Evolutionary conservation across 495 filamentous ascomycete genomes (phyloP), one percentile per base, ranked within the genome.

Genomic region (Penicillium pancosmium): DNA sequence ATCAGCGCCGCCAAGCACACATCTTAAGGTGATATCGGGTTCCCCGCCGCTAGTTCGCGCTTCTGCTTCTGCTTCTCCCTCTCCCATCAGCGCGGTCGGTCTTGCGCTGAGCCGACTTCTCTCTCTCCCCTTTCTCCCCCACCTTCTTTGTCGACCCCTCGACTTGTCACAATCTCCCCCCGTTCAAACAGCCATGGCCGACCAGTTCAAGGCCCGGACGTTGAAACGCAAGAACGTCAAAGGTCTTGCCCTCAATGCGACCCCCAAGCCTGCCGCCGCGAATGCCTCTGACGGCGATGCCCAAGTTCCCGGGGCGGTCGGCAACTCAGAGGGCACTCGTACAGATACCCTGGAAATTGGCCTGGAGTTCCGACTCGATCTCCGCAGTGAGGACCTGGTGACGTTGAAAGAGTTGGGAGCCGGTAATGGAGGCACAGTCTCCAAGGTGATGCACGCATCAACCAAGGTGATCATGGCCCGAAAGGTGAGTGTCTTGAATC

Each of bases 211-310:
- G 67, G 85, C 88, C 68, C 88, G 90, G 78, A 92, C 95, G 50
- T 84, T 98, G 83, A 97, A 96, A 85, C 88, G 93, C 78, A 97
- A 97, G 83, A 98, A 97, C 71, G 85, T 93, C 73, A 98, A 96
- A 73, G 94, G 93, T n/a, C 86, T 98, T 16, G 91, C 89, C 52
- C 77, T 98, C 65, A 88, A 83, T 63, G 82, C 86, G 18, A 82
- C 89, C 16, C 85, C 88, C 21, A 80, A 86, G n/a, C 74, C 80
- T 56, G 55, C 81, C 35, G 55, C 81, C 35, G 63, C 80, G 10
- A 84, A 81, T 6, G 78, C 85, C 12, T 83, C 86, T 19, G 82
- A 80, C 62, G 78, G 73, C 66, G 88, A 82, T 73, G 74, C 81
- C 33, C 86, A 86, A 65, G 74, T 79, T 46, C 80, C 84, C 5